Evolutionary conservation across 73 alveolate genomes (phyloP).

Genomic region (Paramecium sexaurelia): DNA sequence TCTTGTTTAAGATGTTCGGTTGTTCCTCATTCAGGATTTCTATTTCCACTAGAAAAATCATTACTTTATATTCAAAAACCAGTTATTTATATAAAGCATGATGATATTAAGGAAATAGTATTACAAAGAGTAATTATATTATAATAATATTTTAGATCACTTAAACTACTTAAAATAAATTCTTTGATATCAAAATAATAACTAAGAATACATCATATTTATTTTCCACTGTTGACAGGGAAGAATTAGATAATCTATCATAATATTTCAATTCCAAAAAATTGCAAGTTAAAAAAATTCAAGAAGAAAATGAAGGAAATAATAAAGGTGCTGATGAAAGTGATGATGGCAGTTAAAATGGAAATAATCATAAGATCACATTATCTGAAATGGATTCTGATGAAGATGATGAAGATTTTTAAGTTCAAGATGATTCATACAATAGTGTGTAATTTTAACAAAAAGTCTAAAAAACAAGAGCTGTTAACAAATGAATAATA

Average conservation of each 20-base stretch:
- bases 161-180: background rate
- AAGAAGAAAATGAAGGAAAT: background rate
- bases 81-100: constrained; percentile 16
- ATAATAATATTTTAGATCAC: background rate
- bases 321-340: background rate
- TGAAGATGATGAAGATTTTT: constrained; percentile 38
- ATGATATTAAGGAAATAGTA: constrained; percentile 24
- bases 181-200: background rate
- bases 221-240: background rate
- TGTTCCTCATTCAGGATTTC: constrained; percentile 3
- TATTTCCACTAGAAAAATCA: constrained; percentile 13
- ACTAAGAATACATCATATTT: background rate
- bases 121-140: background rate
- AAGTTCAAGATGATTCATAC: background rate
- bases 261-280: background rate
- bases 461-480: background rate
- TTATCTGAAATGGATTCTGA: constrained; percentile 8
- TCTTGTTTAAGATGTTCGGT: constrained; percentile 20
- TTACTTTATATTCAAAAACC: background rate
- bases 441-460: background rate
- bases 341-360: background rate
- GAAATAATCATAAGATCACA: background rate
- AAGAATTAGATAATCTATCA: background rate
- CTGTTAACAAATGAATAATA: background rate
- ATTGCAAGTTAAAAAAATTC: background rate